phyloP scores from a whole-genome alignment of 495 filamentous ascomycete genomes.

The Penicillium bialowiezense region DNA sequence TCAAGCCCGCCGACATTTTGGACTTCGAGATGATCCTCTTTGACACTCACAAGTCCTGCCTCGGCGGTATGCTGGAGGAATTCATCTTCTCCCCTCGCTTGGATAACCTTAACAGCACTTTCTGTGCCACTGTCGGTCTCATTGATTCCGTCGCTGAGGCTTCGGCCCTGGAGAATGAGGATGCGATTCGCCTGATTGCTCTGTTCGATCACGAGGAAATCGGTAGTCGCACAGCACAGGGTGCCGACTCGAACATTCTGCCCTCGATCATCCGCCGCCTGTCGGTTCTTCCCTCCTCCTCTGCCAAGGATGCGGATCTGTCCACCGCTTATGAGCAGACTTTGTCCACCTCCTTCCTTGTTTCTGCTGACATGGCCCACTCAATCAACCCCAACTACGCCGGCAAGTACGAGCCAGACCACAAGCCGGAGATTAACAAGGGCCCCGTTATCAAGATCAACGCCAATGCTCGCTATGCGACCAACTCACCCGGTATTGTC shows the following conservation, averaged over 20 bases:
- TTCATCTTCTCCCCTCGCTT: constrained; percentile 90
- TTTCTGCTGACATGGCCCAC: constrained; percentile 98
- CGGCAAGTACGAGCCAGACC: constrained; percentile 84
- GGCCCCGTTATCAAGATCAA: constrained; percentile 97
- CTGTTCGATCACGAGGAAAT: constrained; percentile 99
- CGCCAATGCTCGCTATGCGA: constrained; percentile 93
- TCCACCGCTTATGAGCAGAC: constrained; percentile 91
- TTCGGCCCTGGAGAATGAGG: constrained; percentile 66
- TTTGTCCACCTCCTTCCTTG: constrained; percentile 84
- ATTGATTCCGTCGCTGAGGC: constrained; percentile 70
- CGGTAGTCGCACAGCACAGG: constrained; percentile 86
- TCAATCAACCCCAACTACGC: constrained; percentile 91
- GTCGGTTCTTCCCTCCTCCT: constrained; percentile 64
- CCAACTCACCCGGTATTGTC: constrained; percentile 93
- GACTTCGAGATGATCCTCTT: constrained; percentile 97
- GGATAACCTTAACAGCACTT: constrained; percentile 94
- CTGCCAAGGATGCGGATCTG: constrained; percentile 48
- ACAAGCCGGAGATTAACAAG: constrained; percentile 93
- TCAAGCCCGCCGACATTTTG: constrained; percentile 65
- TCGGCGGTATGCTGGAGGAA: constrained; percentile 90
- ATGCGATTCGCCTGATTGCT: constrained; percentile 80
- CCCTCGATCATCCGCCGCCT: constrained; percentile 86
- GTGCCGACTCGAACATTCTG: constrained; percentile 87
- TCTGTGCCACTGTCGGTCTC: constrained; percentile 77
- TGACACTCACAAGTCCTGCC: constrained; percentile 84